phyloP scores from a whole-genome alignment of 352 stramenopile genomes.

The Pythium sp. region DNA sequence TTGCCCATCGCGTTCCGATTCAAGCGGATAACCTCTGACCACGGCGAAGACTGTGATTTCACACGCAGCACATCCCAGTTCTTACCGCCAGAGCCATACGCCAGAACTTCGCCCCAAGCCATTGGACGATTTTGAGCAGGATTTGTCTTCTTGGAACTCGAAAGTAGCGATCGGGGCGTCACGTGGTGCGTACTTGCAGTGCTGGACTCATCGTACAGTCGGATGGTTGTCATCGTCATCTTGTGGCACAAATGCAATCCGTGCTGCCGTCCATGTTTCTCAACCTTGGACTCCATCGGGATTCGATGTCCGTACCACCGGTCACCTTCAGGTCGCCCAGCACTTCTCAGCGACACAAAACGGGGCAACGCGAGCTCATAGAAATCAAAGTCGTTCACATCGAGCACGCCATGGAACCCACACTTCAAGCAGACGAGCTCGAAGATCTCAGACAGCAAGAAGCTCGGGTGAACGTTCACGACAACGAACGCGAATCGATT shows the following conservation, averaged over 20 bases:
- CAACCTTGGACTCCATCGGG: slow-evolving; percentile 53
- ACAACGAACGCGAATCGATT: slow-evolving; percentile 84
- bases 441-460: slow-evolving; percentile 72
- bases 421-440: slow-evolving; percentile 74
- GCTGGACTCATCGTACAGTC: slow-evolving; percentile 84
- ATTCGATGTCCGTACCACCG: slow-evolving; percentile 81
- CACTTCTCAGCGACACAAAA: slow-evolving; percentile 84
- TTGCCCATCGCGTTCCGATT: slow-evolving; percentile 89
- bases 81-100: slow-evolving; percentile 70
- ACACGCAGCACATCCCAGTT: slow-evolving; percentile 85
- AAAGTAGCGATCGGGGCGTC: slow-evolving; percentile 68
- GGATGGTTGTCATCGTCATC: slow-evolving; percentile 85
- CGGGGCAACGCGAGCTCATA: slow-evolving; percentile 78
- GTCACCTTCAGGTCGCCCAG: slow-evolving; percentile 77
- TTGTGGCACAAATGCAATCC: slow-evolving; percentile 86
- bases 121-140: slow-evolving; percentile 78
- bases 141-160: slow-evolving; percentile 74
- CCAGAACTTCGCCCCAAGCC: slow-evolving; percentile 73
- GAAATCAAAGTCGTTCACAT: slow-evolving; percentile 82
- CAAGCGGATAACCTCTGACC: slow-evolving; percentile 83
- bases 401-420: slow-evolving; percentile 66
- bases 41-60: slow-evolving; percentile 69
- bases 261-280: slow-evolving; percentile 57
- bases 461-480: slow-evolving; percentile 53
- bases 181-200: slow-evolving; percentile 82